phyloP scores from a whole-genome alignment of 2,329 filamentous ascomycete species.

The Tolypocladium pustulatum region DNA sequence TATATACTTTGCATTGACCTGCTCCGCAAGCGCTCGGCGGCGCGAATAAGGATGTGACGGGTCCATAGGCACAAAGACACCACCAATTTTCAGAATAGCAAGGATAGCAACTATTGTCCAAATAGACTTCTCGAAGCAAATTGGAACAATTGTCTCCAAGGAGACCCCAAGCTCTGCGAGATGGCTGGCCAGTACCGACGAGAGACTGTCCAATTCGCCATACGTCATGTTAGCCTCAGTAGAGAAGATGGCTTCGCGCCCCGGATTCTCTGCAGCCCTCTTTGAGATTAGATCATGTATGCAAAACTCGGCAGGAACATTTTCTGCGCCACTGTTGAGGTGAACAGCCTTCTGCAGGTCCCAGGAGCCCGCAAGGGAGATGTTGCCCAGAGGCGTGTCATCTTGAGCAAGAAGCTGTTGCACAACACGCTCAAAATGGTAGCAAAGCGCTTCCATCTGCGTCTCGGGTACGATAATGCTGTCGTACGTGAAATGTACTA shows the following conservation, averaged over 20 bases:
- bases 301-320: constrained; percentile 13
- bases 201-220: constrained; percentile 1
- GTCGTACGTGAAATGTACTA: neutral
- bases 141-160: neutral
- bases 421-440: neutral
- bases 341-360: neutral
- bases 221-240: constrained; percentile 5
- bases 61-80: neutral
- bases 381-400: neutral
- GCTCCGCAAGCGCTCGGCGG: neutral
- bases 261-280: neutral
- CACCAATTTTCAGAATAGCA: constrained; percentile 16
- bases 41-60: neutral
- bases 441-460: neutral
- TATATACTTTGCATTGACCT: neutral
- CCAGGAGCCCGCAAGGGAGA: neutral
- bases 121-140: constrained; percentile 8
- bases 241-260: constrained; percentile 3
- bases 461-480: neutral
- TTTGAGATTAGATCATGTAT: constrained; percentile 5
- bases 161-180: neutral
- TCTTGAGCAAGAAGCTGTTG: neutral
- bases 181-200: neutral
- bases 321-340: neutral
- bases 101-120: constrained; percentile 11